A percentile compares a stretch with the other conserved stretches of the same genome.
Evolutionary conservation across 768 basidiomycete species (phyloP).

Genomic region (Chiua virens): DNA sequence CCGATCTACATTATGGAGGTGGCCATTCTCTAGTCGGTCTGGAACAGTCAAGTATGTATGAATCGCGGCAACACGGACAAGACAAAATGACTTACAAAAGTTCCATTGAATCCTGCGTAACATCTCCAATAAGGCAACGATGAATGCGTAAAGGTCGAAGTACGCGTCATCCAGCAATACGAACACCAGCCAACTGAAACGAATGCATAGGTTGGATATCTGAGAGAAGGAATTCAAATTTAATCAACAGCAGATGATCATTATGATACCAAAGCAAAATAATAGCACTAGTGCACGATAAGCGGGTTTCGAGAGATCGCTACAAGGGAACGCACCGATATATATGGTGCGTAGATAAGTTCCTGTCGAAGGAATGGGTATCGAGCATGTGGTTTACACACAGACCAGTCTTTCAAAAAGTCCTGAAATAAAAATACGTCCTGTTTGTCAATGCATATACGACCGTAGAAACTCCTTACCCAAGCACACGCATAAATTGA

Average conservation of each 20-base stretch:
- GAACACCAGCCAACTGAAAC: constrained; percentile 83
- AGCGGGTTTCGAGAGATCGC: neutral
- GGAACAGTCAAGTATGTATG: neutral
- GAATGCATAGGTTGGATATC: constrained; percentile 68
- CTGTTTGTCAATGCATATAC: neutral
- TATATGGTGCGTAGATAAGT: constrained; percentile 63
- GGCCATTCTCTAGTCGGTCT: constrained; percentile 85
- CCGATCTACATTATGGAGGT: constrained; percentile 90
- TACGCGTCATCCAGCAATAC: constrained; percentile 55
- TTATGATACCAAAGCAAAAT: constrained; percentile 65
- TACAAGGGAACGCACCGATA: constrained; percentile 43
- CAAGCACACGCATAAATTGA: constrained; percentile 73
- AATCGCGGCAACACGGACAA: neutral
- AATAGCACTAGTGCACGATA: constrained; percentile 55
- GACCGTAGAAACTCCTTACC: constrained; percentile 45
- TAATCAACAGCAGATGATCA: too few species aligned
- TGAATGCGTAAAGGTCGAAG: constrained; percentile 58
- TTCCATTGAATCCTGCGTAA: constrained; percentile 87
- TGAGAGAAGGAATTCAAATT: constrained; percentile 21
- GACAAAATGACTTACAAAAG: constrained; percentile 55
- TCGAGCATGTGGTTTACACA: constrained; percentile 55
- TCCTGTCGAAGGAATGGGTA: constrained; percentile 71
- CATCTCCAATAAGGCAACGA: constrained; percentile 71
- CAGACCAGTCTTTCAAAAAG: constrained; percentile 87
- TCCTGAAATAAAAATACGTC: constrained; percentile 47